Conservation (phyloP, 768 basidiomycete species). For the Glaciozyma antarctica region DNA sequence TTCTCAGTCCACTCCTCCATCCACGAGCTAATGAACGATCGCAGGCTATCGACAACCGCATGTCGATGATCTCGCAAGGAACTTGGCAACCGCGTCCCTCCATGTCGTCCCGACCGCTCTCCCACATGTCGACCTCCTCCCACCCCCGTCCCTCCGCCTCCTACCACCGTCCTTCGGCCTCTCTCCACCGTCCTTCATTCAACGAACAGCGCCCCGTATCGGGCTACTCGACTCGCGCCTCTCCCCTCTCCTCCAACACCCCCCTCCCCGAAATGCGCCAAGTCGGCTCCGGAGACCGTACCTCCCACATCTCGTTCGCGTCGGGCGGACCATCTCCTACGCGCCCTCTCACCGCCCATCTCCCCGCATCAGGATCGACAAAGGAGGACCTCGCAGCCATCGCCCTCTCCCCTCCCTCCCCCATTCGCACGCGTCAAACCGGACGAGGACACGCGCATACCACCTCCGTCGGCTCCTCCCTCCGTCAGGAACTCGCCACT, state of each 20-base stretch:
- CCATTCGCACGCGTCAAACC: neutral
- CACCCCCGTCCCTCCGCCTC: slow-evolving; percentile 16
- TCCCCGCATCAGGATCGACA: neutral
- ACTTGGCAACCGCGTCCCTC: slow-evolving; percentile 29
- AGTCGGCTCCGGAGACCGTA: slow-evolving; percentile 18
- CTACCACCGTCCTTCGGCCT: neutral
- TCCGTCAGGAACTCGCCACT: slow-evolving; percentile 12
- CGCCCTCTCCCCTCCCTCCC: neutral
- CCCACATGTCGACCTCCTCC: slow-evolving; percentile 1
- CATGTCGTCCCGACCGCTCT: slow-evolving; percentile 15
- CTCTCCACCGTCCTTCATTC: slow-evolving; percentile 13
- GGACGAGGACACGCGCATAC: slow-evolving; percentile 7
- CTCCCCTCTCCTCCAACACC: slow-evolving; percentile 5
- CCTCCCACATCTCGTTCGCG: neutral
- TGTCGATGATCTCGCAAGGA: slow-evolving; percentile 32
- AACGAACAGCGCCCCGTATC: slow-evolving; percentile 14
- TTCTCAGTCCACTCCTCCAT: neutral
- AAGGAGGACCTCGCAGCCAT: slow-evolving; percentile 13
- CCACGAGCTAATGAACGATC: neutral
- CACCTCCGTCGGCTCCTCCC: slow-evolving; percentile 15
- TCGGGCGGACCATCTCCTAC: neutral
- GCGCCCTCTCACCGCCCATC: slow-evolving; percentile 9
- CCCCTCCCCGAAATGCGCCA: slow-evolving; percentile 26
- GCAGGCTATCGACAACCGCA: slow-evolving; percentile 31
- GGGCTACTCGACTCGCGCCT: slow-evolving; percentile 18